Percentiles rank a stretch among this genome's conserved stretches.
These are phyloP conservation scores for Diaporthe sp. DNA, from an alignment of 2,329 filamentous ascomycete species.

Conservation along the genomic window DNA sequence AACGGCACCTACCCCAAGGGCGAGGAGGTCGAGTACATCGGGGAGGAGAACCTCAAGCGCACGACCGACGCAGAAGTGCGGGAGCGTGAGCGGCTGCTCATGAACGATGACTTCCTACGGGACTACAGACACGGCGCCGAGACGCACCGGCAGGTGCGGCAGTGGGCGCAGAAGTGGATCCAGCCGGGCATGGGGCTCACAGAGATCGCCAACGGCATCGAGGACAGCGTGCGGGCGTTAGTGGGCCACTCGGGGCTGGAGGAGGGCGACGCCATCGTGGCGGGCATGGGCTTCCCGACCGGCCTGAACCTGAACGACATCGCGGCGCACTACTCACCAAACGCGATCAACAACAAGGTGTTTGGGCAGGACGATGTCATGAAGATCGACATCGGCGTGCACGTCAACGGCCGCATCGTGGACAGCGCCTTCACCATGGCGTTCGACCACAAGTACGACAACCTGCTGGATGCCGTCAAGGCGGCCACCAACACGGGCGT, in stretches of 20 bases:
- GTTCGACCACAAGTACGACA: conserved; percentile 82
- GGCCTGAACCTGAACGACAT: conserved; percentile 87
- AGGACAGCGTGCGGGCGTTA: conserved; percentile 81
- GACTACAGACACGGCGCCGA: conserved; percentile 86
- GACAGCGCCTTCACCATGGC: conserved; percentile 86
- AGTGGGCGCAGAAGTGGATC: conserved; percentile 84
- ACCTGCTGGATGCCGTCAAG: conserved; percentile 79
- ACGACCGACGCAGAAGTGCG: conserved; percentile 89
- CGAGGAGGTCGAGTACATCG: conserved; percentile 80
- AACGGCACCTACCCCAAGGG: conserved; percentile 81
- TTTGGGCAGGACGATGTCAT: conserved; percentile 81
- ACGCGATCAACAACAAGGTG: conserved; percentile 84
- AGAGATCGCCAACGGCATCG: conserved; percentile 86
- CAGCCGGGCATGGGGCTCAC: conserved; percentile 83
- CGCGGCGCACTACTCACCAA: conserved; percentile 86
- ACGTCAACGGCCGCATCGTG: conserved; percentile 84
- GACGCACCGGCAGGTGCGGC: conserved; percentile 83
- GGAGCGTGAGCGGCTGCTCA: conserved; percentile 78
- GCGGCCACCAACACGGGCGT: conserved; percentile 89
- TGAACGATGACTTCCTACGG: conserved; percentile 80
- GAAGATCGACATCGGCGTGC: conserved; percentile 87
- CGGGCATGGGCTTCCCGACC: conserved; percentile 87
- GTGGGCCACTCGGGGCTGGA: conserved; percentile 81
- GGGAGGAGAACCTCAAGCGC: conserved; percentile 80
- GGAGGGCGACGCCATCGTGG: conserved; percentile 81